Evolutionary conservation across 306 rosid genomes (phyloP).

Genomic region (Malus orientalis): DNA sequence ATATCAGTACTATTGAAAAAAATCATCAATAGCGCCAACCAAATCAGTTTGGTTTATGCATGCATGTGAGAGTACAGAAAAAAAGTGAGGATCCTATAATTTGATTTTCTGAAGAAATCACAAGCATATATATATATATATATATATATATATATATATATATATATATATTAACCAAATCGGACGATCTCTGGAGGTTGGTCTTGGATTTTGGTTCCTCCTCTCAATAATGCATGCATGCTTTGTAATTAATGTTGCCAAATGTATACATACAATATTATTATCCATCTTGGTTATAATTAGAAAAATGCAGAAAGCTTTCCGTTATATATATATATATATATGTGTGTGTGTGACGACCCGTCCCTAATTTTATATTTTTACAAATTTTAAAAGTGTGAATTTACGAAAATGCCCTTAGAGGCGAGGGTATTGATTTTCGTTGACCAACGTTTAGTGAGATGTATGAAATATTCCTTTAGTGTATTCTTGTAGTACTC

Average conservation of each 20-base stretch:
- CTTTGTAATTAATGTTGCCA: not conserved
- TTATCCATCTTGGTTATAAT: not conserved
- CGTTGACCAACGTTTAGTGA: too few relatives aligned
- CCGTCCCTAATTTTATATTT: too few relatives aligned
- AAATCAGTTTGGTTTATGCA: too few relatives aligned
- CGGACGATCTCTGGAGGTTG: not conserved
- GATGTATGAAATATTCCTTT: too few relatives aligned
- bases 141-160: too few relatives aligned
- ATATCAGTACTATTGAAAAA: not conserved
- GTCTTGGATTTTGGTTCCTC: not conserved
- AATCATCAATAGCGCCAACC: not conserved
- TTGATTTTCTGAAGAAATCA: not conserved
- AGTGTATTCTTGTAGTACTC: too few relatives aligned
- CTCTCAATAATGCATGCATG: not conserved
- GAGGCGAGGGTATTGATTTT: too few relatives aligned
- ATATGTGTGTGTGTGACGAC: too few relatives aligned
- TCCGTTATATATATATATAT: not conserved
- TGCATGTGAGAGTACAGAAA: not conserved
- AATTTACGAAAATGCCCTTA: too few relatives aligned
- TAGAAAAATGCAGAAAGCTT: constrained; percentile 5
- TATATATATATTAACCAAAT: not conserved
- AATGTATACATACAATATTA: not conserved
- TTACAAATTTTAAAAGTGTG: too few relatives aligned
- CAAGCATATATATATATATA: too few relatives aligned
- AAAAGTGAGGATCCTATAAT: not conserved